phyloP scores from a whole-genome alignment of 2,329 filamentous ascomycete genomes.

The Xylariales sp. region DNA sequence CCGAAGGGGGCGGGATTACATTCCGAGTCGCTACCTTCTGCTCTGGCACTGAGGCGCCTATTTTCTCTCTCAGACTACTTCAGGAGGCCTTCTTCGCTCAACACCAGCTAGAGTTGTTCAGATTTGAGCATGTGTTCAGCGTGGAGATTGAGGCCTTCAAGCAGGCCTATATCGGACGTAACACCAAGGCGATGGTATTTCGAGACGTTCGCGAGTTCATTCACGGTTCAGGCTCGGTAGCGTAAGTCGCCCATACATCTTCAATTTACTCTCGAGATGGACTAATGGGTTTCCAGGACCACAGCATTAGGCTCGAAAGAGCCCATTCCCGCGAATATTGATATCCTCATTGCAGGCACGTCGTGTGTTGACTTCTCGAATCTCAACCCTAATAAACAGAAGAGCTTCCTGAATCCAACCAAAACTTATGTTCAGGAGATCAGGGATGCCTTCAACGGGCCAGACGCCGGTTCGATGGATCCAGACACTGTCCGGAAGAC shows the following conservation, averaged over 20 bases:
- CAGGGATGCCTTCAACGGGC: background rate
- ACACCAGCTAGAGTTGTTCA: conserved; percentile 30
- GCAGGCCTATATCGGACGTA: conserved; percentile 59
- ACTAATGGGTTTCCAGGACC: conserved; percentile 34
- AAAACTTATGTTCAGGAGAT: background rate
- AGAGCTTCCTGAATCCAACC: background rate
- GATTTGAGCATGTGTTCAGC: conserved; percentile 53
- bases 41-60: conserved; percentile 71
- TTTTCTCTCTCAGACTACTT: conserved; percentile 60
- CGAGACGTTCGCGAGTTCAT: conserved; percentile 55
- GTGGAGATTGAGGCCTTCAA: conserved; percentile 61
- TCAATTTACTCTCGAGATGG: background rate
- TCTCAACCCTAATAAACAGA: conserved; percentile 46
- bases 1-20: conserved; percentile 20
- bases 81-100: conserved; percentile 31
- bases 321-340: conserved; percentile 50
- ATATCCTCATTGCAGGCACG: conserved; percentile 68
- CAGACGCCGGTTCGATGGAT: background rate
- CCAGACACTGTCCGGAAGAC: background rate
- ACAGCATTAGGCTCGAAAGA: conserved; percentile 62
- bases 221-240: conserved; percentile 27
- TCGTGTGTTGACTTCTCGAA: conserved; percentile 71
- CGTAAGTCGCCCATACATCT: conserved; percentile 38
- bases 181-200: conserved; percentile 52
- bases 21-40: conserved; percentile 65